Conservation (phyloP, 805 yeast species). For the Yarrowia sp. region DNA sequence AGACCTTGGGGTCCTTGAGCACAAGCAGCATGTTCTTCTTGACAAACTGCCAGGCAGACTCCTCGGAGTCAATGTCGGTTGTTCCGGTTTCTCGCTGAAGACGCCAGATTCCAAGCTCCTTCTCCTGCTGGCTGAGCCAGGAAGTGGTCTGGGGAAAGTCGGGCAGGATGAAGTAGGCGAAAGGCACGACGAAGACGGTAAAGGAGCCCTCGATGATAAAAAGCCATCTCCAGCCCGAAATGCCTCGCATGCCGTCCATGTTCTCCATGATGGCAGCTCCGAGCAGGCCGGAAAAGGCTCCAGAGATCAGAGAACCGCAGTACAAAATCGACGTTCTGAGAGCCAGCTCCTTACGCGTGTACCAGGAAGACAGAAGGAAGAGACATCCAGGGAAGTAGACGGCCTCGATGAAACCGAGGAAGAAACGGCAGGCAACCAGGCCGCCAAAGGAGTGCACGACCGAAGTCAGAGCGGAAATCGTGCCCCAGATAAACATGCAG, state of each 20-base stretch:
- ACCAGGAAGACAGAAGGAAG: constrained; percentile 55
- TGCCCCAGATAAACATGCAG: constrained; percentile 52
- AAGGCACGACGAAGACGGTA: constrained; percentile 38
- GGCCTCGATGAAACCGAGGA: constrained; percentile 51
- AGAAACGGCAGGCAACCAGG: constrained; percentile 45
- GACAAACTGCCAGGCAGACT: constrained; percentile 8
- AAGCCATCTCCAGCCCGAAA: constrained; percentile 55
- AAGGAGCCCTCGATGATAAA: constrained; percentile 52
- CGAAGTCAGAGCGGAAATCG: constrained; percentile 49
- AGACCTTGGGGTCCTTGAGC: constrained; percentile 33
- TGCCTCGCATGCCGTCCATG: constrained; percentile 44
- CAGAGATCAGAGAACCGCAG: constrained; percentile 50
- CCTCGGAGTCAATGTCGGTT: neutral
- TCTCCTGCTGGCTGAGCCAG: constrained; percentile 31
- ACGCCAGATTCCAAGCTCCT: constrained; percentile 30
- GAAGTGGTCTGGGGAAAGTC: constrained; percentile 50
- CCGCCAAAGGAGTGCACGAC: constrained; percentile 48
- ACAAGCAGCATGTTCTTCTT: constrained; percentile 29
- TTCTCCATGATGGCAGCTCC: constrained; percentile 52
- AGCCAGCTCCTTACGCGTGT: constrained; percentile 50
- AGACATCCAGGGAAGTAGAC: constrained; percentile 51
- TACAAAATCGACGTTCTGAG: constrained; percentile 51
- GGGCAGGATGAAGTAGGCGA: constrained; percentile 51
- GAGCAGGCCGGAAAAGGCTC: constrained; percentile 55
- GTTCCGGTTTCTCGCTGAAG: constrained; percentile 30